A percentile compares a stretch with the other conserved stretches of the same genome.
phyloP scores from a whole-genome alignment of 116 monocot species.

The Cymodocea nodosa region DNA sequence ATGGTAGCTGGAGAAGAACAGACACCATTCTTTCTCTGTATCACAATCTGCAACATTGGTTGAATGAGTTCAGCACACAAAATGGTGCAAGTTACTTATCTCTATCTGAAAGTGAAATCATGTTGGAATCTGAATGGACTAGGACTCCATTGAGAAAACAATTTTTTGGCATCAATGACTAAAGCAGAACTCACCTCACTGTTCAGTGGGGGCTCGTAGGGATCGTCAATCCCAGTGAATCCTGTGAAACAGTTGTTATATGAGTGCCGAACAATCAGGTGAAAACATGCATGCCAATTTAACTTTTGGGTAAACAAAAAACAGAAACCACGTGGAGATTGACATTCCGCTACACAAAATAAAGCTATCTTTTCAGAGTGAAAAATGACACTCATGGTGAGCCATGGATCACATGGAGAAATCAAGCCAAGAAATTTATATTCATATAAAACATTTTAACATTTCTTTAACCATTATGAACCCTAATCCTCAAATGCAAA shows the following conservation, averaged over 20 bases:
- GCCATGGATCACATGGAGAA: no score
- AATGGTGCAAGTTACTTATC: background rate
- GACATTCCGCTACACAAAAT: no score
- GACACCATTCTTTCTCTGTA: background rate
- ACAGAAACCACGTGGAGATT: no score
- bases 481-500: no score
- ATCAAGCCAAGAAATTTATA: no score
- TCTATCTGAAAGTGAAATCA: background rate
- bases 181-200: slow-evolving; percentile 46
- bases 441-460: no score
- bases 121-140: background rate
- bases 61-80: background rate
- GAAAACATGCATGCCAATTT: no score
- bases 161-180: background rate
- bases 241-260: slow-evolving; percentile 20
- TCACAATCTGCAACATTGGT: slow-evolving; percentile 10
- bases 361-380: no score
- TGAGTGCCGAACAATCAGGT: no score
- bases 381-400: no score
- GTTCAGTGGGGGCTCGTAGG: slow-evolving; percentile 64
- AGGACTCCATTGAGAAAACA: background rate
- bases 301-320: no score
- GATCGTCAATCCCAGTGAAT: slow-evolving; percentile 90
- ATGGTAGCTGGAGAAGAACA: slow-evolving; percentile 10
- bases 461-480: no score